A percentile compares a stretch with the other conserved stretches of the same genome.
These are phyloP conservation scores for Plenodomus lindquistii DNA, from an alignment of 2,329 filamentous ascomycete species.

Conservation along the genomic window DNA sequence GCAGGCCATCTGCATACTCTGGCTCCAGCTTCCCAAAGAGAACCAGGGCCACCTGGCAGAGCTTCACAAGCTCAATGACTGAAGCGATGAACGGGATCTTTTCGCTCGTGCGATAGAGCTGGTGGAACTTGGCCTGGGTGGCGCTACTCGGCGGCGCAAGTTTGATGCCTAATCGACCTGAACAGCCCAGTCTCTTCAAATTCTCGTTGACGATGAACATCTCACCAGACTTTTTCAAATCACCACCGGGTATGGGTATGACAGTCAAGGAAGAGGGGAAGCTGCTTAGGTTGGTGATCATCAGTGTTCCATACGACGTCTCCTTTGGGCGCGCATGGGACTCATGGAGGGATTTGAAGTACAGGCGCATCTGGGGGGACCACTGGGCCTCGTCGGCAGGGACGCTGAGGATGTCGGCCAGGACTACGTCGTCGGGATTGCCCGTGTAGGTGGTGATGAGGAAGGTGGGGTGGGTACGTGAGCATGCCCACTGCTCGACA, in stretches of 20 bases:
- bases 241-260: constrained; percentile 86
- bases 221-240: constrained; percentile 76
- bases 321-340: constrained; percentile 84
- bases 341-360: constrained; percentile 83
- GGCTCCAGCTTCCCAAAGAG: constrained; percentile 86
- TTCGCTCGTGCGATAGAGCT: constrained; percentile 86
- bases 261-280: constrained; percentile 92
- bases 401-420: constrained; percentile 79
- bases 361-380: constrained; percentile 77
- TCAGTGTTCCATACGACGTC: constrained; percentile 79
- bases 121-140: constrained; percentile 87
- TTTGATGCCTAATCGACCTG: constrained; percentile 83
- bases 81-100: constrained; percentile 76
- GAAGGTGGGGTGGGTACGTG: constrained; percentile 84
- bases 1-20: constrained; percentile 86
- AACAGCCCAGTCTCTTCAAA: constrained; percentile 88
- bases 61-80: constrained; percentile 84
- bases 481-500: constrained; percentile 97
- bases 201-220: constrained; percentile 94
- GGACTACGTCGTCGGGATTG: constrained; percentile 75
- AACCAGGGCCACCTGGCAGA: constrained; percentile 86
- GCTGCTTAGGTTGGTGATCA: constrained; percentile 91
- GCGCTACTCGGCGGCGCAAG: constrained; percentile 76
- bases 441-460: constrained; percentile 93
- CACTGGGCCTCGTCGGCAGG: constrained; percentile 78